phyloP scores from a whole-genome alignment of 2,329 filamentous ascomycete genomes.

The Dryadomyces quercivorus region DNA sequence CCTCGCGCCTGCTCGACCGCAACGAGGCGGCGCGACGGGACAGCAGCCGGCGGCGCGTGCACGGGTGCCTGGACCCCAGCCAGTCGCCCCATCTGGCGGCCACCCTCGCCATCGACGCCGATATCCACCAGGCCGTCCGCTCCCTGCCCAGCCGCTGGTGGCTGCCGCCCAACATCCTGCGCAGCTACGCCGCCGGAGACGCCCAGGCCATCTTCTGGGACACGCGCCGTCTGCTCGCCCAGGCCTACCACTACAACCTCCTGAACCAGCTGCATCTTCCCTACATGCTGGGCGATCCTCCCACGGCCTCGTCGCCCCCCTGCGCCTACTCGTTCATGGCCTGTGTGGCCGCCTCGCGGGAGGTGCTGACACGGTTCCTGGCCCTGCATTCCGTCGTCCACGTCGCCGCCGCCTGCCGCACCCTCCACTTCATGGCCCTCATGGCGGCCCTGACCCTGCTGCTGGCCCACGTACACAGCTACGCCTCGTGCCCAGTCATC shows the following conservation, averaged over 20 bases:
- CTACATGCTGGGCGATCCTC: constrained; percentile 23
- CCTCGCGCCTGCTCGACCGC: constrained; percentile 25
- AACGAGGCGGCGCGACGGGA: constrained; percentile 9
- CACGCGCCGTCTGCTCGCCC: constrained; percentile 23
- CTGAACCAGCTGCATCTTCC: constrained; percentile 31
- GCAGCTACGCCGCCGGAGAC: neutral
- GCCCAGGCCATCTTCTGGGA: constrained; percentile 14
- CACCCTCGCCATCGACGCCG: constrained; percentile 23
- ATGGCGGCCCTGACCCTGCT: constrained; percentile 25
- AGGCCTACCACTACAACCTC: constrained; percentile 28
- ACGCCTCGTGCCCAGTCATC: neutral
- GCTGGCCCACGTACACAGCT: constrained; percentile 24
- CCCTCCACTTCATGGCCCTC: constrained; percentile 27
- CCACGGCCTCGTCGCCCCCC: constrained; percentile 12
- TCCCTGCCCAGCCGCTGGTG: constrained; percentile 31
- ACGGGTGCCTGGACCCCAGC: constrained; percentile 8
- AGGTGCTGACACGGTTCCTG: constrained; percentile 26
- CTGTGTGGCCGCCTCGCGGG: constrained; percentile 26
- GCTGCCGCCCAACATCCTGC: constrained; percentile 16
- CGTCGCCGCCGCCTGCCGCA: constrained; percentile 23
- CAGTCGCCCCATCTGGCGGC: constrained; percentile 13
- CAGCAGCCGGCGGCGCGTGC: neutral
- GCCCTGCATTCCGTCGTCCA: constrained; percentile 20
- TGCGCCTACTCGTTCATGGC: constrained; percentile 25
- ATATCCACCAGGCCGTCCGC: constrained; percentile 23